Evolutionary conservation across 2,329 filamentous ascomycete genomes (phyloP).

Genomic region (Juglanconis oblonga): DNA sequence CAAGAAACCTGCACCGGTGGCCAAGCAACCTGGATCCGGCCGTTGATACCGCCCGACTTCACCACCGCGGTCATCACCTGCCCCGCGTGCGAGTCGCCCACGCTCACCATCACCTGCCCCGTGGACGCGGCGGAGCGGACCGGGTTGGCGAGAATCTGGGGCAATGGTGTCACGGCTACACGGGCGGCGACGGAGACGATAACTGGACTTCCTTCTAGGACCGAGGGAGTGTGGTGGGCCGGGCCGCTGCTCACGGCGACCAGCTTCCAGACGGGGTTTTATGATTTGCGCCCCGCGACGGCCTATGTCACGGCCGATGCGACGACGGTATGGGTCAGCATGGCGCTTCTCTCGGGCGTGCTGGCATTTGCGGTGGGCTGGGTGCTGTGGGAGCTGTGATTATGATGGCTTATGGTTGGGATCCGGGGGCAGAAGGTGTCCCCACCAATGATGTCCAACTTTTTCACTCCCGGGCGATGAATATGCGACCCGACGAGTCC

Average conservation of each 20-base stretch:
- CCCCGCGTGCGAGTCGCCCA: slow-evolving; percentile 28
- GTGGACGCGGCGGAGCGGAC: slow-evolving; percentile 30
- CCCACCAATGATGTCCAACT: not conserved
- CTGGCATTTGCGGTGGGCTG: not conserved
- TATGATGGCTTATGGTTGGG: not conserved
- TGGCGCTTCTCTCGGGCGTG: not conserved
- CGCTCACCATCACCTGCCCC: slow-evolving; percentile 36
- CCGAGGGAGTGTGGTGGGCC: not conserved
- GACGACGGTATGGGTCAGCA: not conserved
- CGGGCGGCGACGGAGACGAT: slow-evolving; percentile 16
- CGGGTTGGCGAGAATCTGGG: slow-evolving; percentile 28
- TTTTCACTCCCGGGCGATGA: too few species aligned
- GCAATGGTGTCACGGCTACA: slow-evolving; percentile 35
- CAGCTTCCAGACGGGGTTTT: not conserved
- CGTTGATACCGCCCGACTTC: slow-evolving; percentile 35
- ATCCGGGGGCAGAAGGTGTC: not conserved
- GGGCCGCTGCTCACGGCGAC: slow-evolving; percentile 2
- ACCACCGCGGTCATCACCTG: slow-evolving; percentile 36
- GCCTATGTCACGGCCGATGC: slow-evolving; percentile 3
- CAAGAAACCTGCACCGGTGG: slow-evolving; percentile 33
- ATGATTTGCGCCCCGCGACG: not conserved
- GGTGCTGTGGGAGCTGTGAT: not conserved
- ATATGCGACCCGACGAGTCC: too few species aligned
- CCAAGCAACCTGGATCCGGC: slow-evolving; percentile 27
- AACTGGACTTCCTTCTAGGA: not conserved